Evolutionary conservation across 2,329 filamentous ascomycete species (phyloP).

Genomic region (Aspergillus quadricinctus): DNA sequence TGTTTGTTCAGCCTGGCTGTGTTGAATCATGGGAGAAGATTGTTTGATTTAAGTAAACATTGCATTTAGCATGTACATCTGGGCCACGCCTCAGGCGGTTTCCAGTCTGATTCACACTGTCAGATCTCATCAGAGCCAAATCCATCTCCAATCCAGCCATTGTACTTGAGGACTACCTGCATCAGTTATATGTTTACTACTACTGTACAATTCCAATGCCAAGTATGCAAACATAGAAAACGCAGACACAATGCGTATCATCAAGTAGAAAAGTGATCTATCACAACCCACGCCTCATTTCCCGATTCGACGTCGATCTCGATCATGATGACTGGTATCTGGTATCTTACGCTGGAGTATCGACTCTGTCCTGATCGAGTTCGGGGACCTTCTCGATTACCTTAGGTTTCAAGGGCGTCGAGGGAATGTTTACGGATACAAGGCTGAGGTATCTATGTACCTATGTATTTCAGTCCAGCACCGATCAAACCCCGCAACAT

Average conservation of each 20-base stretch:
- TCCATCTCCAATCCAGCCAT: background rate
- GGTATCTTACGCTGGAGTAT: background rate
- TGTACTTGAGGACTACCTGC: background rate
- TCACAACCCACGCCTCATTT: background rate
- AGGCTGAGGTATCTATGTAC: no score
- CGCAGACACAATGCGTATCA: background rate
- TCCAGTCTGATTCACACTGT: background rate
- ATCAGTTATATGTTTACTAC: background rate
- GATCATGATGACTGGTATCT: background rate
- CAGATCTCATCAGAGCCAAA: background rate
- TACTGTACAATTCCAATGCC: background rate
- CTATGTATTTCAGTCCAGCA: no score
- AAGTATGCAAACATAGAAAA: background rate
- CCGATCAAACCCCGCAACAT: no score
- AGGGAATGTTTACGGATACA: no score
- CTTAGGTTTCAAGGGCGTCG: no score
- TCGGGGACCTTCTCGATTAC: no score
- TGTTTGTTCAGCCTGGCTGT: no score
- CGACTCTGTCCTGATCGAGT: background rate
- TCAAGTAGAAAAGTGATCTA: background rate
- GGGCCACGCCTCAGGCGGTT: no score
- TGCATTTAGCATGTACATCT: no score
- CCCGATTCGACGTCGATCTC: no score
- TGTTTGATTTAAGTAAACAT: no score
- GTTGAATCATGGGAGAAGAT: no score